Evolutionary conservation across 371 early-diverging fungal genomes (phyloP), one percentile per base, ranked within the genome.

Genomic region (Circinella umbellata): DNA sequence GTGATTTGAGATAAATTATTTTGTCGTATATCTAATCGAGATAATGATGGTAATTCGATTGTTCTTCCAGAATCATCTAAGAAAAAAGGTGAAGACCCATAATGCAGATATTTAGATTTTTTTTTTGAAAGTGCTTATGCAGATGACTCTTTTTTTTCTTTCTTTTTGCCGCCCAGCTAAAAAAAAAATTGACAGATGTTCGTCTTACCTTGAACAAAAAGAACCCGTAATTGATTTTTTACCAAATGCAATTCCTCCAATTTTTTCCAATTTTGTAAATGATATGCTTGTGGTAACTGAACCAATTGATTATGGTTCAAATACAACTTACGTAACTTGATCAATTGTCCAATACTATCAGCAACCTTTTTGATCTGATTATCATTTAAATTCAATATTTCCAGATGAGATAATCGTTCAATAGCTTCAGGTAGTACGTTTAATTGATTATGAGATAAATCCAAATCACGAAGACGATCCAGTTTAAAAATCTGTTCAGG

Each of bases 301-400:
- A 69, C 72, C 11, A 93, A 68, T 48, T 78, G 80, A 64, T 92
- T 91, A 63, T 86, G 79, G 62, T 80, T 80, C 49, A 90, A 67
- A 53, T 84, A 73, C 27, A 93, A 74, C 51, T 87, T 89, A 49
- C 89, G 86, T 27, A 92, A 72, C 8, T 73, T 67, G 53, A 72
- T 67, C 46, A 88, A 69, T 11, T 81, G 71, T 8, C 77, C 71
- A n/a, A 87, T 72, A 4, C 83, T 88, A 14, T 73, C 76, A 9
- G 92, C 88, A 15, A 89, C 47, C 6, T 54, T 70, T 3, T 78
- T 57, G 17, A 95, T 67, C 36, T 80, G 69, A 71, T 95, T 95
- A 47, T 85, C 74, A 2, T 90, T 85, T 7, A 94, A 70, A 66
- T 93, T 88, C 69, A 95, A 83, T 1, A 73, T 54, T 64, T 89